Conservation (phyloP, 805 yeast genomes). For the Sugiyamaella marilandica region DNA sequence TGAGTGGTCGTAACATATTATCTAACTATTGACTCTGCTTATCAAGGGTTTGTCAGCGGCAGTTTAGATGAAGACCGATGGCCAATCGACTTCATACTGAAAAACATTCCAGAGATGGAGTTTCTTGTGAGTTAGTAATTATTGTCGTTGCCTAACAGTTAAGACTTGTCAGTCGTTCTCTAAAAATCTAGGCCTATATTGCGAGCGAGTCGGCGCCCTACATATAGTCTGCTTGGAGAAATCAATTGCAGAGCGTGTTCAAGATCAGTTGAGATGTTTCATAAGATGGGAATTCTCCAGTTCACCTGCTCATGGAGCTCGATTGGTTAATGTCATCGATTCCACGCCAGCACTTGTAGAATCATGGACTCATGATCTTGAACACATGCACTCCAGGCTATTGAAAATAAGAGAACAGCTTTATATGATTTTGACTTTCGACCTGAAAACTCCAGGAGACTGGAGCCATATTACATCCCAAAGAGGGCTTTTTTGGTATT, state of each 20-base stretch:
- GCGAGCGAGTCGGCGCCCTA: conserved; percentile 93
- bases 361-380: conserved; percentile 80
- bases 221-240: conserved; percentile 52
- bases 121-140: conserved; percentile 51
- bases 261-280: conserved; percentile 68
- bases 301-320: conserved; percentile 94
- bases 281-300: conserved; percentile 82
- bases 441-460: conserved; percentile 72
- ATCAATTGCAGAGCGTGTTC: conserved; percentile 51
- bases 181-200: conserved; percentile 92
- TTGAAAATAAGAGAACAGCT: conserved; percentile 66
- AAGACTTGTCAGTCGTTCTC: conserved; percentile 75
- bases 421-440: conserved; percentile 48
- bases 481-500: conserved; percentile 93
- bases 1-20: too few species aligned
- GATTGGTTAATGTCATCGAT: conserved; percentile 72
- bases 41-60: conserved; percentile 95
- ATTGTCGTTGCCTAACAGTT: neutral
- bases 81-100: conserved; percentile 57
- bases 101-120: conserved; percentile 44
- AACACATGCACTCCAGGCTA: conserved; percentile 82
- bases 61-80: conserved; percentile 74
- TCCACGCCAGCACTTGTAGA: conserved; percentile 54
- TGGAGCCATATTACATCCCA: conserved; percentile 89
- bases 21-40: conserved; percentile 69